Evolutionary conservation across 202 grass and related monocot species (phyloP).

Genomic region (Tripidium arundinaceum): DNA sequence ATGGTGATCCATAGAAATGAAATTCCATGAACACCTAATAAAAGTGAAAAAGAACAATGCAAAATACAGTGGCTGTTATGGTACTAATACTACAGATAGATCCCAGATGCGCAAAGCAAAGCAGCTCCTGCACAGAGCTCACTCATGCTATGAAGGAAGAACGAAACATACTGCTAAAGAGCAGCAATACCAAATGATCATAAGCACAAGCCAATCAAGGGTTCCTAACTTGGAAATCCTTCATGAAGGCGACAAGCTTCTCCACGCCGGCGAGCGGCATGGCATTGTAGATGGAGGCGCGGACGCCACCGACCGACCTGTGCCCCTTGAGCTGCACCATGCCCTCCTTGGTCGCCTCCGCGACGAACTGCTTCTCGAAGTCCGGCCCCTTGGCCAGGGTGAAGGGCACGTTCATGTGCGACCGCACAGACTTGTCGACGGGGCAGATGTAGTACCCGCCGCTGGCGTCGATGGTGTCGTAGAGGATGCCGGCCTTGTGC

Average conservation of each 20-base stretch:
- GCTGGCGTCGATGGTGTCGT: conserved; percentile 81
- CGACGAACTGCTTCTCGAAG: conserved; percentile 87
- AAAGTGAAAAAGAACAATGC: conserved; percentile 8
- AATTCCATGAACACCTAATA: conserved; percentile 2
- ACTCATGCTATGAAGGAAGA: conserved; percentile 28
- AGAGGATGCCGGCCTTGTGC: conserved; percentile 76
- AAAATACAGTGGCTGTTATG: neutral
- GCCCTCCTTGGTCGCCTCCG: conserved; percentile 80
- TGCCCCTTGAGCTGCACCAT: conserved; percentile 99
- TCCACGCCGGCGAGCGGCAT: conserved; percentile 80
- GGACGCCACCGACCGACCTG: conserved; percentile 78
- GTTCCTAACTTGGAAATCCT: conserved; percentile 94
- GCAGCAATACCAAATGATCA: neutral
- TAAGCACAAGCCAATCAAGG: conserved; percentile 37
- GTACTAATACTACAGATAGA: conserved; percentile 27
- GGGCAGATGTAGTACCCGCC: conserved; percentile 80
- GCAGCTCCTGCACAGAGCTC: conserved; percentile 13
- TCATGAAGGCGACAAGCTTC: conserved; percentile 95
- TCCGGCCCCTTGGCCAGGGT: conserved; percentile 65
- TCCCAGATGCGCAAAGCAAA: conserved; percentile 5
- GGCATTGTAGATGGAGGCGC: conserved; percentile 94
- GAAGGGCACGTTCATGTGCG: conserved; percentile 92
- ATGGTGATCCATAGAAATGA: conserved; percentile 22
- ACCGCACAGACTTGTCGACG: conserved; percentile 73
- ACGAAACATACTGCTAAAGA: conserved; percentile 15